These are phyloP conservation scores for Nitzschia palea DNA, from an alignment of 108 stramenopile species.

Conservation along the genomic window DNA sequence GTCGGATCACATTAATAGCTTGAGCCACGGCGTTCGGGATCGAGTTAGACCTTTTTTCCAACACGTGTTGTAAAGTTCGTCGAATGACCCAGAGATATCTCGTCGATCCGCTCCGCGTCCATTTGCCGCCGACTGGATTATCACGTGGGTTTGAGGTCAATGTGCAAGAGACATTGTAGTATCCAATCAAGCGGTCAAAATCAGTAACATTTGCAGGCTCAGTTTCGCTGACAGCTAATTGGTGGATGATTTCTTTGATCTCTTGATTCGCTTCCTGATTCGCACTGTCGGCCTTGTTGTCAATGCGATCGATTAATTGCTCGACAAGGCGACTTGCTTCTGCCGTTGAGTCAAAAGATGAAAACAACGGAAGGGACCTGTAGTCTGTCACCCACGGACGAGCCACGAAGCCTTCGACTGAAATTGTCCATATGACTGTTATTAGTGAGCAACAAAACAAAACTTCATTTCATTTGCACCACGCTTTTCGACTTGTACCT, in stretches of 20 bases:
- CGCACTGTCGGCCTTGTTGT: too few relatives aligned
- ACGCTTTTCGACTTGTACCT: too few relatives aligned
- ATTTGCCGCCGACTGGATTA: slow-evolving; percentile 81
- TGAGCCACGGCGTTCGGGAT: slow-evolving; percentile 45
- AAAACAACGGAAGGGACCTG: too few relatives aligned
- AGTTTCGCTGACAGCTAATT: neutral
- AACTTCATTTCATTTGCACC: too few relatives aligned
- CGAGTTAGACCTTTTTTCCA: slow-evolving; percentile 44
- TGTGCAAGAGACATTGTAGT: slow-evolving; percentile 62
- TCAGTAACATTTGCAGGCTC: neutral
- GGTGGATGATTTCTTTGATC: neutral
- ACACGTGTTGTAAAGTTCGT: slow-evolving; percentile 62
- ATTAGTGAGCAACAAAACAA: too few relatives aligned
- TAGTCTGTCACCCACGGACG: too few relatives aligned
- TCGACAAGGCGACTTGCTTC: too few relatives aligned
- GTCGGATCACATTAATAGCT: slow-evolving; percentile 67
- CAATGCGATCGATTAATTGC: too few relatives aligned
- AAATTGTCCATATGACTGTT: too few relatives aligned
- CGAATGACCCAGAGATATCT: slow-evolving; percentile 50
- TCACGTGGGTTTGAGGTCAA: slow-evolving; percentile 45
- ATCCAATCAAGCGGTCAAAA: slow-evolving; percentile 58
- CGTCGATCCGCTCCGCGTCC: slow-evolving; percentile 52
- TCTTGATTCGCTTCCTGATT: neutral
- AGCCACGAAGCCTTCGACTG: too few relatives aligned
- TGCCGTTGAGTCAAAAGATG: too few relatives aligned